phyloP scores from a whole-genome alignment of 768 basidiomycete genomes.

The Serendipita sp. region DNA sequence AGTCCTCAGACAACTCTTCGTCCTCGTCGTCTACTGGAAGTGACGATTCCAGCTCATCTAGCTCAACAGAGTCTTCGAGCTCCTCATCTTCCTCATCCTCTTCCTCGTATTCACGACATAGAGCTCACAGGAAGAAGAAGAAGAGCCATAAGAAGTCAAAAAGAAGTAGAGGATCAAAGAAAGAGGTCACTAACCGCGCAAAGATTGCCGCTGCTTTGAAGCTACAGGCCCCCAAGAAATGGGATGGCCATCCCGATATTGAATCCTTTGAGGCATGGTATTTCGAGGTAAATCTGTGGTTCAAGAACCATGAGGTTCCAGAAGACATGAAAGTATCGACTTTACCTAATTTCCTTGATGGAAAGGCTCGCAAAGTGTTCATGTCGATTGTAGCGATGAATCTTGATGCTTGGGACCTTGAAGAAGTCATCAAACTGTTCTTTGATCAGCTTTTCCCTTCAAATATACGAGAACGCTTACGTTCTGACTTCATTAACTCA shows the following conservation, averaged over 20 bases:
- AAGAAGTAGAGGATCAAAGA: not conserved
- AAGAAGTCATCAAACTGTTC: conserved; percentile 20
- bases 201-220: not conserved
- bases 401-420: conserved; percentile 16
- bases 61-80: not conserved
- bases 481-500: conserved; percentile 13
- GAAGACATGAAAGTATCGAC: not conserved
- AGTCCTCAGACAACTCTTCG: not conserved
- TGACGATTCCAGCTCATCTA: not conserved
- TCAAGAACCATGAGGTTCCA: not conserved
- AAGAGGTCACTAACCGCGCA: not conserved
- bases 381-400: conserved; percentile 16
- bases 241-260: not conserved
- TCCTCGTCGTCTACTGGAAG: not conserved
- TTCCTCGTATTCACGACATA: not conserved
- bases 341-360: conserved; percentile 16
- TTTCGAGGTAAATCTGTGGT: not conserved
- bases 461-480: conserved; percentile 16
- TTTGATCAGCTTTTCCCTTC: conserved; percentile 25
- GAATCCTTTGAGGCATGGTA: not conserved
- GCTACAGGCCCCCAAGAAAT: not conserved
- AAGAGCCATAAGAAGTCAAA: not conserved
- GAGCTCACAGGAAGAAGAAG: not conserved
- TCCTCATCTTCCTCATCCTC: not conserved
- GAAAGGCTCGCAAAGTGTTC: conserved; percentile 21